These are phyloP conservation scores for Limtongia smithiae DNA, from an alignment of 805 yeast genomes.

Conservation along the genomic window DNA sequence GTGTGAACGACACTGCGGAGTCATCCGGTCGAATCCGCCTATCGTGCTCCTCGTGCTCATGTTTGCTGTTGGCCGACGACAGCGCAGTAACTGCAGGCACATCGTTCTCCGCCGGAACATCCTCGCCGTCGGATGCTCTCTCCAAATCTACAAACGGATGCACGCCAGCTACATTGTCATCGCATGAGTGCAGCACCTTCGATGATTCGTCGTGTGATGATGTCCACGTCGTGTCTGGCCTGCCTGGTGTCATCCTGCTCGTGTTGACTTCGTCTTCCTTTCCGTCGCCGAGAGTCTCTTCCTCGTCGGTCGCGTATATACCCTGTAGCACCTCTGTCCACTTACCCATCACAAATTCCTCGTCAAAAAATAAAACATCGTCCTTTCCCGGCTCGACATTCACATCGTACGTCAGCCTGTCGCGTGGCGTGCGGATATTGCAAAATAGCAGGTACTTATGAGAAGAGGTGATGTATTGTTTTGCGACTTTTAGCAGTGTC, in stretches of 20 bases:
- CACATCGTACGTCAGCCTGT: constrained; percentile 55
- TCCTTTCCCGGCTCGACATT: constrained; percentile 83
- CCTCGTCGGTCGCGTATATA: constrained; percentile 4
- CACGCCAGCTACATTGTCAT: too few relatives aligned
- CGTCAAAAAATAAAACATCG: constrained; percentile 70
- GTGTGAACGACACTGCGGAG: background rate
- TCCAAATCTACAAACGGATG: too few relatives aligned
- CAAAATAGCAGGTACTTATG: constrained; percentile 68
- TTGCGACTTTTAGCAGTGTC: constrained; percentile 47
- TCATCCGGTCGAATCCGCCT: background rate
- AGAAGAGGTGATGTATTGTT: constrained; percentile 51
- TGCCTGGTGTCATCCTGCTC: too few relatives aligned
- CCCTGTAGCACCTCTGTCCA: constrained; percentile 11
- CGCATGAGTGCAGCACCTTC: too few relatives aligned
- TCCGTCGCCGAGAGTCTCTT: background rate
- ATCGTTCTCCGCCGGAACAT: too few relatives aligned
- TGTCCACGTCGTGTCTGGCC: too few relatives aligned
- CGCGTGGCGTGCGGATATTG: constrained; percentile 58
- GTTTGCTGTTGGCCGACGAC: too few relatives aligned
- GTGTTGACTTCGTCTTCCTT: background rate
- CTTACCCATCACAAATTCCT: constrained; percentile 65
- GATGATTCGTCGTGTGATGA: too few relatives aligned
- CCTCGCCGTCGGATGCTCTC: too few relatives aligned
- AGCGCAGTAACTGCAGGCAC: too few relatives aligned
- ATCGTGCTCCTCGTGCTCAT: background rate